Evolutionary conservation across 257 asterid genomes (phyloP), one percentile per base, ranked within the genome.

Genomic region (Capsicum chinense): DNA sequence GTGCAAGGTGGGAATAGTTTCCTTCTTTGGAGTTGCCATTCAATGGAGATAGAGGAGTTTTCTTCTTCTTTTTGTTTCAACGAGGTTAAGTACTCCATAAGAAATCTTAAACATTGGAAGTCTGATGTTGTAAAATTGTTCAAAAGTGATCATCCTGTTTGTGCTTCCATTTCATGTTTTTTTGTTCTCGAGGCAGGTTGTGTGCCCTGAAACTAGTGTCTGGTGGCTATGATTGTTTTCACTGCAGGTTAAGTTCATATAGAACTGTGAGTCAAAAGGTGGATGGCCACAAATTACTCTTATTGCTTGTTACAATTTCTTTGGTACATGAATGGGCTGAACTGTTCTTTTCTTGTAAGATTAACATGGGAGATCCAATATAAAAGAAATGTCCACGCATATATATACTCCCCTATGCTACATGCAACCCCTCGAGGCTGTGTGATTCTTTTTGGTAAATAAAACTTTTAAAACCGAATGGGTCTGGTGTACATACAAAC

Each of bases 151-250:
- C 64, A 54, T 26, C 33, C 15, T 78, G 48, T 63, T 54, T 78
- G 64, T 52, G 64, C 82, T 78, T 78, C 64, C 82, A 26, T 78
- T 78, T 78, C 64, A 26, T 33, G 47, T 5, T 26, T n/a, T 71
- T 78, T 35, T 26, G 82, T 42, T 78, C 82, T 14, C 14, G 82
- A 54, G 63, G 63, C 60, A 26, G 33, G 58, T 17, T 71, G 79
- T 54, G 50, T 33, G 15, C 82, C 64, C 15, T 78, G 82, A 54
- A 78, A 78, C 5, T 54, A 56, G 50, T 21, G 14, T 26, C 50
- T 54, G 82, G 48, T 76, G 81, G 82, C 50, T 54, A 26, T 78
- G 66, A 78, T 78, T 54, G 60, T 78, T 78, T 73, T 78, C 64
- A 13, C 50, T 52, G 50, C 16, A 26, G 50, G 54, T 78, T 47